These are phyloP conservation scores for Auricularia cornea DNA, from an alignment of 768 basidiomycete species.

Conservation along the genomic window DNA sequence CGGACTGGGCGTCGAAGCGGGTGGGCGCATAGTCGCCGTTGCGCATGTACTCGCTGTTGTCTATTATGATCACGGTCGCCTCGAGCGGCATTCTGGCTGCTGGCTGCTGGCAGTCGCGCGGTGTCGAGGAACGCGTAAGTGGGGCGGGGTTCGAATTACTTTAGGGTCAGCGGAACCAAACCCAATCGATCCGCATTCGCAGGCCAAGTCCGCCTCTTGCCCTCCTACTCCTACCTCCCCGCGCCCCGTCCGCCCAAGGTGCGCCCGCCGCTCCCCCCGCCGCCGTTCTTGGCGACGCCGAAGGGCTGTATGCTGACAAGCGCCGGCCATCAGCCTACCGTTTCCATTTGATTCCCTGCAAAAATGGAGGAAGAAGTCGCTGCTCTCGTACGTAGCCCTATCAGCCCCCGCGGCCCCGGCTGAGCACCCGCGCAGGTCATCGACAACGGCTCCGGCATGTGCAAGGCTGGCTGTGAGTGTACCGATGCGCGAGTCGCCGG, in stretches of 20 bases:
- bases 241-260: too few species aligned
- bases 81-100: constrained; percentile 71
- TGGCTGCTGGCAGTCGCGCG: too few species aligned
- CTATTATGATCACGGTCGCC: constrained; percentile 95
- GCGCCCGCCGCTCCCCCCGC: too few species aligned
- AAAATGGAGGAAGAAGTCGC: constrained; percentile 25
- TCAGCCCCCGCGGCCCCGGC: background rate
- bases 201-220: too few species aligned
- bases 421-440: background rate
- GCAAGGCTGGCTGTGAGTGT: constrained; percentile 38
- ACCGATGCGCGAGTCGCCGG: background rate
- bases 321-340: background rate
- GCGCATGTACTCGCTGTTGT: constrained; percentile 97
- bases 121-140: too few species aligned
- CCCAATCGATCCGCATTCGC: too few species aligned
- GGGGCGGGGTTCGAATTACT: too few species aligned
- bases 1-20: constrained; percentile 83
- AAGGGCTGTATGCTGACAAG: too few species aligned
- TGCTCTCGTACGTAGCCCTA: constrained; percentile 19
- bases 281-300: too few species aligned
- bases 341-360: background rate
- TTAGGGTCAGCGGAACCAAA: too few species aligned
- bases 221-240: too few species aligned
- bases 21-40: constrained; percentile 87
- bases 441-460: constrained; percentile 39